Evolutionary conservation across 345 rosid genomes (phyloP), one percentile per base, ranked within the genome.

Genomic region (Citrus reticulata): DNA sequence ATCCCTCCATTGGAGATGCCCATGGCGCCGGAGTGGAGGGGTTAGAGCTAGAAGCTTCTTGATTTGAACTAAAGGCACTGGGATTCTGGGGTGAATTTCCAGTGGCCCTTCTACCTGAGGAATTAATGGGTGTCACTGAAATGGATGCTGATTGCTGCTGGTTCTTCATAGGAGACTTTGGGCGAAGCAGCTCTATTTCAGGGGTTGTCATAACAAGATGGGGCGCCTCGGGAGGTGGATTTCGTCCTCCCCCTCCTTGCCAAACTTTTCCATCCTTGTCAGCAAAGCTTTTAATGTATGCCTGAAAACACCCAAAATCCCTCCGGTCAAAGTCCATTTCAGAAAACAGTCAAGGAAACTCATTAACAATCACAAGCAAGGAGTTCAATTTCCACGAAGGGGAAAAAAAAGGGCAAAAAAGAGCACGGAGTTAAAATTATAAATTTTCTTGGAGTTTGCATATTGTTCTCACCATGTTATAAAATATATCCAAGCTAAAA

Each of bases 181-280:
- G 99, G 14, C 98, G 91, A n/a, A 96, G 85, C 3, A 91, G 35
- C 84, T 96, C 98, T 34, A 96, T 93, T 59, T 96, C 99, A 0
- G 97, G 92, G 63, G 97, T 94, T 22, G 98, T 94, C 57, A 91
- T 78, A 13, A 94, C 92, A 4, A 96, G 94, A 84, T 94, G 99
- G 29, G 95, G 89, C 35, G 98, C 93, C 13, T 91, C 98, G 1
- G 98, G 98, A 25, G 94, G 99, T 1, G 98, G 98, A 77, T 96
- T 94, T 80, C 98, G 84, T 24, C 99, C 99, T 67, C 98, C 97
- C 22, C 97, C 99, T 72, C 98, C 98, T 92, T 92, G 99, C 98
- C 98, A 96, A 46, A 94, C 94, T 81, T 92, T 94, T 68, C 99
- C 98, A 67, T 96, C 99, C 85, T 91, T 92, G 87, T 96, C 98